These are phyloP conservation scores for Waltiozyma sp. DNA, from an alignment of 1,139 yeast species.

Conservation along the genomic window DNA sequence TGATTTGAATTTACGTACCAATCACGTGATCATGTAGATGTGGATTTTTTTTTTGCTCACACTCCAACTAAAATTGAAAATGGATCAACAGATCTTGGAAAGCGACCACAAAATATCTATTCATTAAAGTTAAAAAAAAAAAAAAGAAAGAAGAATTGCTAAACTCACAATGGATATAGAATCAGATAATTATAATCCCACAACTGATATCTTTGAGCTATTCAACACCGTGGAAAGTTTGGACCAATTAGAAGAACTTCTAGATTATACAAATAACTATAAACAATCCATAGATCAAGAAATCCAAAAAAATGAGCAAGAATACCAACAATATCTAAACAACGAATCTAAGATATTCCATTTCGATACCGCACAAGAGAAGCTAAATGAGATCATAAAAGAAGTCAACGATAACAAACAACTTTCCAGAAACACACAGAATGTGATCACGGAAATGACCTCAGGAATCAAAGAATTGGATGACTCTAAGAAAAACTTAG, in stretches of 20 bases:
- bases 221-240: conserved; percentile 33
- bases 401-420: conserved; percentile 34
- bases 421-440: conserved; percentile 47
- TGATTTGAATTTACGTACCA: too few species aligned
- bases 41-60: too few species aligned
- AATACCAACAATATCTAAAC: conserved; percentile 21
- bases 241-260: conserved; percentile 34
- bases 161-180: conserved; percentile 2
- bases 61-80: too few species aligned
- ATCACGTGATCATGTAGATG: too few species aligned
- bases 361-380: conserved; percentile 12
- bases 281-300: conserved; percentile 34
- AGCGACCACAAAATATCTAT: too few species aligned
- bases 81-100: too few species aligned
- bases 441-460: conserved; percentile 59
- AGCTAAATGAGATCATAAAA: conserved; percentile 22
- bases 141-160: too few species aligned
- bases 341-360: conserved; percentile 12
- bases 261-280: conserved; percentile 31
- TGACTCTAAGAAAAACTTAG: conserved; percentile 70
- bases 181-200: conserved; percentile 27
- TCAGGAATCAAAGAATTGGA: conserved; percentile 70
- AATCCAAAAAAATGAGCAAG: conserved; percentile 25
- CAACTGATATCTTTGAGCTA: conserved; percentile 26
- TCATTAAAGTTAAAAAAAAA: too few species aligned